Conservation (phyloP, 257 asterid genomes). For the Cinchona pubescens region DNA sequence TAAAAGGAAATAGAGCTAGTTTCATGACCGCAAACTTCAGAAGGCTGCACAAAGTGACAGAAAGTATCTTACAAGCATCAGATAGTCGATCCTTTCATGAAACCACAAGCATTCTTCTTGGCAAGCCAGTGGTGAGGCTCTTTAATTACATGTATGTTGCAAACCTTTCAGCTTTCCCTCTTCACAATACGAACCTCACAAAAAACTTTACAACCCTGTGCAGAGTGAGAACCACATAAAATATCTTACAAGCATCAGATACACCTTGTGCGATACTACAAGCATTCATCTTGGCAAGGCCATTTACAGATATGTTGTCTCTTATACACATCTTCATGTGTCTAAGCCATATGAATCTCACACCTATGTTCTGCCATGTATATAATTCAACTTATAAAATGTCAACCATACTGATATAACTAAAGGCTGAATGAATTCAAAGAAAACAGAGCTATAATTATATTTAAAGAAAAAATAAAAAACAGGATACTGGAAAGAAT, state of each 20-base stretch:
- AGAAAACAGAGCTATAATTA: neutral
- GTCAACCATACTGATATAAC: neutral
- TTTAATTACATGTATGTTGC: too few species aligned
- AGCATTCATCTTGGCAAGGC: neutral
- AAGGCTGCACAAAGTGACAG: neutral
- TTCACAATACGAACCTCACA: neutral
- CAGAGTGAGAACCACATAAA: neutral
- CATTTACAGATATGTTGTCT: neutral
- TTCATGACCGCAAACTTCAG: neutral
- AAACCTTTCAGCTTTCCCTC: neutral
- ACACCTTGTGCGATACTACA: neutral
- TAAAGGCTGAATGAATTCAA: neutral
- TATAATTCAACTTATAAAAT: neutral
- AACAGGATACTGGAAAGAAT: neutral
- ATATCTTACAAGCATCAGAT: neutral
- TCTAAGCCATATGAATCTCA: neutral
- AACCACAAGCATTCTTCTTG: neutral
- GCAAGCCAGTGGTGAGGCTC: neutral
- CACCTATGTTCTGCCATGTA: neutral
- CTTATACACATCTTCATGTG: too few species aligned
- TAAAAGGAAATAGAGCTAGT: neutral
- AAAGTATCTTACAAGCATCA: neutral
- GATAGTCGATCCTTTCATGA: neutral
- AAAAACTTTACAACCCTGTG: neutral
- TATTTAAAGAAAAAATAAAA: too few species aligned